Percentiles rank a stretch among this genome's conserved stretches.
These are phyloP conservation scores for Stenogyne calaminthoides DNA, from an alignment of 305 asterid species.

Conservation along the genomic window DNA sequence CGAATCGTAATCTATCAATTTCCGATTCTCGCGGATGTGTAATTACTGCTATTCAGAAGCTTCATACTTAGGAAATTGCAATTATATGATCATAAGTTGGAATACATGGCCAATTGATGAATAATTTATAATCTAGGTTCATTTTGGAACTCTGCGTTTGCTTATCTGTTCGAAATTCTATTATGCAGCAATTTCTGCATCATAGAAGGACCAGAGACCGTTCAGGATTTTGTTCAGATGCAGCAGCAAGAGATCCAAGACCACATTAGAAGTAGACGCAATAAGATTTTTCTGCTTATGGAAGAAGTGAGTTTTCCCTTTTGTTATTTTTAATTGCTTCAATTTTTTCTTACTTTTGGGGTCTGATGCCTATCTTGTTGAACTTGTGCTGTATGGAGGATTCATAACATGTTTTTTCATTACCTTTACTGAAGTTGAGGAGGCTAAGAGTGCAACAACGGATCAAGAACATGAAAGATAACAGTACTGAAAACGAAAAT, in stretches of 20 bases:
- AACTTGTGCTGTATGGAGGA: not conserved
- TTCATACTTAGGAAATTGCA: not conserved
- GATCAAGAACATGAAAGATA: slow-evolving; percentile 47
- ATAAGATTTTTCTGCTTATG: slow-evolving; percentile 86
- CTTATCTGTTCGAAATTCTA: slow-evolving; percentile 10
- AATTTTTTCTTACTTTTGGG: not conserved
- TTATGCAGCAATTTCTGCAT: slow-evolving; percentile 81
- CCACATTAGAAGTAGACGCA: slow-evolving; percentile 76
- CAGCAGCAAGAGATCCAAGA: slow-evolving; percentile 88
- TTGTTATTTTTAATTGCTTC: not conserved
- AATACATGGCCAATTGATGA: not conserved
- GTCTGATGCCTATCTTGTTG: not conserved
- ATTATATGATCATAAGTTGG: not conserved
- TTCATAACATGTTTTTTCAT: not conserved
- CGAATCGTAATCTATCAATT: not conserved
- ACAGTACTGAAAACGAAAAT: slow-evolving; percentile 43
- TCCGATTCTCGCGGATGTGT: not conserved
- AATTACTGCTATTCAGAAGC: not conserved
- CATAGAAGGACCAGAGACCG: slow-evolving; percentile 94
- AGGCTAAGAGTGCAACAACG: slow-evolving; percentile 88
- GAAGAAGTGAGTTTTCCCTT: slow-evolving; percentile 67
- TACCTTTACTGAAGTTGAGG: slow-evolving; percentile 51
- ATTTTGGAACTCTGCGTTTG: not conserved
- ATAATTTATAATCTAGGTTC: not conserved
- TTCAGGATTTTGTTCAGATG: slow-evolving; percentile 89